Base-by-base conservation (phyloP, 2,329 filamentous ascomycete genomes). In the Sphaerulina musiva region DNA sequence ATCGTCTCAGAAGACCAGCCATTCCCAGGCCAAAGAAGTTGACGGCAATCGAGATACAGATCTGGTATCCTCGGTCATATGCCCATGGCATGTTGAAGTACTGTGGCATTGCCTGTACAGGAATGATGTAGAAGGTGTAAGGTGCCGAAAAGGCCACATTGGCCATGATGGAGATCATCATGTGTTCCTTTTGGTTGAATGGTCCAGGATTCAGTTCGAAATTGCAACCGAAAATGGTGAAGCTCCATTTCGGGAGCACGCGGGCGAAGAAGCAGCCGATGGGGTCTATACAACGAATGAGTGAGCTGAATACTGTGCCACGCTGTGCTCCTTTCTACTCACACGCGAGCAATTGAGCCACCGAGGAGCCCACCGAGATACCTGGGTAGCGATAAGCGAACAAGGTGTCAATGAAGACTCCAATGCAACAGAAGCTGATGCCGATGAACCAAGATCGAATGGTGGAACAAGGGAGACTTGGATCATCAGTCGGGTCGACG, bases 1-100 rank as follows among this genome's bases (percentile, higher is more conserved):
- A 92, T 47, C 87, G 81, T 53, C 89, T 78, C 1, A 87, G 86
- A 42, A 95, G 75, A 2, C 89, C 89, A 48, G 89, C 89, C 68
- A 95, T 90, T 2, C 88, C 83, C 68, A 93, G 93, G 10, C 89
- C 89, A 41, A 95, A 49, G 17, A 49, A 40, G 31, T 54, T 49
- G 40, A 50, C 46, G 34, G 46, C 46, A 23, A 54, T 40, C 40
- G 46, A 50, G 40, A 54, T 49, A 23, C 46, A 54, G n/a, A 54
- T 36, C 9, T 54, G 46, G 17, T 54, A 54, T 9, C 41, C 52
- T 48, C 39, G 44, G 34, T 44, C 46, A 3, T 44, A 44, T 6
- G 51, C 51, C 9, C 48, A 53, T 2, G 52, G 46, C 40, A 50
- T 54, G 9, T 50, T 41, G 46, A 49, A 54, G 17, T 43, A 54